phyloP scores from a whole-genome alignment of 2,329 filamentous ascomycete species.

The Juglanconis sp. region DNA sequence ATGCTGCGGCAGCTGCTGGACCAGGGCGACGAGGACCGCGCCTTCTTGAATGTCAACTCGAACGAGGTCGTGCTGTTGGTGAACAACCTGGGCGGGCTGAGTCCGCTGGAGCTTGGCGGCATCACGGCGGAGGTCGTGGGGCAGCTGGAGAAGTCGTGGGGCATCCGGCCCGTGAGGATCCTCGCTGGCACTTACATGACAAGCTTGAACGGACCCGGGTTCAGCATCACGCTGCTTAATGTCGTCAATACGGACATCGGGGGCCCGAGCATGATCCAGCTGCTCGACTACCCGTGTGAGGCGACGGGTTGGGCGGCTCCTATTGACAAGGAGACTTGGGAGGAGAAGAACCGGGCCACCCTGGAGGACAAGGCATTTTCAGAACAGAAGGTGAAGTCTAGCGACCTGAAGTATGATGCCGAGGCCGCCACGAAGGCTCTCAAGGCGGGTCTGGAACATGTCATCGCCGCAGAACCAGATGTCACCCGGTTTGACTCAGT shows the following conservation, averaged over 20 bases:
- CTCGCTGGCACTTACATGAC: slow-evolving; percentile 75
- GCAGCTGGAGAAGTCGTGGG: slow-evolving; percentile 56
- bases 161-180: slow-evolving; percentile 62
- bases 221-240: slow-evolving; percentile 70
- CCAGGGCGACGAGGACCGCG: slow-evolving; percentile 63
- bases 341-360: slow-evolving; percentile 48
- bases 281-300: slow-evolving; percentile 68
- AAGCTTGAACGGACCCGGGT: slow-evolving; percentile 71
- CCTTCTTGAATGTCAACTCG: slow-evolving; percentile 61
- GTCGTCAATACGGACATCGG: slow-evolving; percentile 56
- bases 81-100: slow-evolving; percentile 75
- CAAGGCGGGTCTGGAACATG: slow-evolving; percentile 53
- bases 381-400: slow-evolving; percentile 35
- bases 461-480: slow-evolving; percentile 67
- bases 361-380: slow-evolving; percentile 36
- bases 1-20: slow-evolving; percentile 72
- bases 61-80: slow-evolving; percentile 67
- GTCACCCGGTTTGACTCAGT: slow-evolving; percentile 75
- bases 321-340: slow-evolving; percentile 62
- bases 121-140: slow-evolving; percentile 66
- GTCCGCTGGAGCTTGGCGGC: slow-evolving; percentile 67
- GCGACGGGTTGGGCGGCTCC: slow-evolving; percentile 68
- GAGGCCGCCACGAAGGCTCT: slow-evolving; percentile 49
- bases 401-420: slow-evolving; percentile 53
- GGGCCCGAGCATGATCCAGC: slow-evolving; percentile 61